These are phyloP conservation scores for Cryphonectria nitschkei DNA, from an alignment of 2,329 filamentous ascomycete genomes.

Conservation along the genomic window DNA sequence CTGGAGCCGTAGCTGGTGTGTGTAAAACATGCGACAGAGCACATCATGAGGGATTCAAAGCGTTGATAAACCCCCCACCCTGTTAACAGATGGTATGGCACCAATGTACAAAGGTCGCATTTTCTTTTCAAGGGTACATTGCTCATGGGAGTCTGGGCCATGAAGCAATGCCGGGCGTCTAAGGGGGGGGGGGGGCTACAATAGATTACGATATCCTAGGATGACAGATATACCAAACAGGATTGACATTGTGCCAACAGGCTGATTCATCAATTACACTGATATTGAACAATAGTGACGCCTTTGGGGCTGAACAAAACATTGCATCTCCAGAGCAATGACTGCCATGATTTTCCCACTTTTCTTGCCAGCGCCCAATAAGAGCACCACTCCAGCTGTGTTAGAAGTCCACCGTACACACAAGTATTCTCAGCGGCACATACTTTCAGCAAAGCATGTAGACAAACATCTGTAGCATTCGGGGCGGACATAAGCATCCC, in stretches of 20 bases:
- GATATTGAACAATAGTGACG: not conserved
- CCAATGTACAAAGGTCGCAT: not conserved
- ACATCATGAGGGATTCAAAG: not conserved
- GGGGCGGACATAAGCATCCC: no score
- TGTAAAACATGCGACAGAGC: not conserved
- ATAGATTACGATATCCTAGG: conserved; percentile 30
- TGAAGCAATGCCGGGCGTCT: conserved; percentile 10
- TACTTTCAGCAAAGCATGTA: no score
- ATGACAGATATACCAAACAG: conserved; percentile 18
- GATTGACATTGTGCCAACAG: conserved; percentile 1
- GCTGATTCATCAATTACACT: conserved; percentile 1
- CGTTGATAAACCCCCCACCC: not conserved
- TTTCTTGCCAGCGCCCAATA: no score
- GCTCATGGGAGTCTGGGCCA: conserved; percentile 6
- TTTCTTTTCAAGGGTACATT: conserved; percentile 1
- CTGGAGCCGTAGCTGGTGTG: not conserved
- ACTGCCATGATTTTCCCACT: no score
- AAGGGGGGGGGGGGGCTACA: conserved; percentile 13
- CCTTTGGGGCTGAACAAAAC: not conserved
- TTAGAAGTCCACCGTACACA: no score
- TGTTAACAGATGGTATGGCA: not conserved
- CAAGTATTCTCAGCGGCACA: no score
- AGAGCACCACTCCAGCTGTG: no score
- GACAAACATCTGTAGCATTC: no score
- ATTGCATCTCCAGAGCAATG: not conserved